A percentile compares a stretch with the other conserved stretches of the same genome.
Evolutionary conservation across 1,284 basidiomycete genomes (phyloP).

Genomic region (Sporisorium sorghi): DNA sequence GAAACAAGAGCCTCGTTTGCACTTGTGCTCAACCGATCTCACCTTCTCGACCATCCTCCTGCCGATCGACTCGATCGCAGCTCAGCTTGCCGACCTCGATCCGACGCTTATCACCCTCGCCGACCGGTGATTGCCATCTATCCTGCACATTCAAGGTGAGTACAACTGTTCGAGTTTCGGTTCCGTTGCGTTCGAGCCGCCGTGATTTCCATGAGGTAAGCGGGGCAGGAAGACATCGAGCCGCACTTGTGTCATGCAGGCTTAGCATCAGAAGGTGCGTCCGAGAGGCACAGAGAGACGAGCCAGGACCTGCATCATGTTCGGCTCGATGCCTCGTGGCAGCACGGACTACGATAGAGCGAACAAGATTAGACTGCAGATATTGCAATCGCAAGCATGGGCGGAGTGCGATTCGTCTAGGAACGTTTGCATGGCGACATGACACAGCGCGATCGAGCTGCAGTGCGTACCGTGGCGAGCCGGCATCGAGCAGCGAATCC

Average conservation of each 20-base stretch:
- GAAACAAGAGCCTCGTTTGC: constrained; percentile 2
- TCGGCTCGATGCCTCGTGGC: not conserved
- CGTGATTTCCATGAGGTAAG: not conserved
- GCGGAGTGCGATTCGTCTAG: not conserved
- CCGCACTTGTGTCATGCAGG: not conserved
- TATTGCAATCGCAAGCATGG: not conserved
- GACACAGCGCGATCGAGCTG: not conserved
- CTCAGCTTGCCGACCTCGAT: too few species aligned
- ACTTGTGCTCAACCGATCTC: not conserved
- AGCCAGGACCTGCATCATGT: constrained; percentile 9
- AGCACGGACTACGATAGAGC: too few species aligned
- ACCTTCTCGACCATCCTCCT: constrained; percentile 4
- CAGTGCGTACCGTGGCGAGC: not conserved
- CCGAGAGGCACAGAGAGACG: constrained; percentile 1
- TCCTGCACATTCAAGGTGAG: constrained; percentile 10
- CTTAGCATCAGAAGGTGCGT: not conserved
- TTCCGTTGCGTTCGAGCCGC: constrained; percentile 1
- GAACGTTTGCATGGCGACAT: not conserved
- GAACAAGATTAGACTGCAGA: not conserved
- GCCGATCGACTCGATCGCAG: too few species aligned
- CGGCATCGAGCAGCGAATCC: constrained; percentile 10
- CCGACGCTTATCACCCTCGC: not conserved
- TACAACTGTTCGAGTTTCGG: not conserved
- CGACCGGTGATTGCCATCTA: too few species aligned
- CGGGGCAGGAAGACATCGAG: not conserved